Conservation (phyloP, 176 grass and related monocot species). For the Rhynchospora breviuscula region DNA sequence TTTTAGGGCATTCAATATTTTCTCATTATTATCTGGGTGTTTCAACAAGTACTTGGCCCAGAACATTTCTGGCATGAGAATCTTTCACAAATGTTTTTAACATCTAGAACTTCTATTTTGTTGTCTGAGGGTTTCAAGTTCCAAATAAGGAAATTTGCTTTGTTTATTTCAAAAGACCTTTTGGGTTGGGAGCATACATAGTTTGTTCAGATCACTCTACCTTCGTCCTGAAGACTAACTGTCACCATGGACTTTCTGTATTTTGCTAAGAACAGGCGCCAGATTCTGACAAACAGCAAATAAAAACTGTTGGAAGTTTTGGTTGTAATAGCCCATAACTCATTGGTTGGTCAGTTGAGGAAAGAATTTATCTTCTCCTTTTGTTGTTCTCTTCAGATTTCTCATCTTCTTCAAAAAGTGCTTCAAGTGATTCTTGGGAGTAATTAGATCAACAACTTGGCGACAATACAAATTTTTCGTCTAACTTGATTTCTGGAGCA, state of each 20-base stretch:
- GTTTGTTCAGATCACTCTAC: not conserved
- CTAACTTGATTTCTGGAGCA: constrained; percentile 16
- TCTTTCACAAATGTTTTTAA: not conserved
- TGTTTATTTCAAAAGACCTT: not conserved
- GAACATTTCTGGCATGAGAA: not conserved
- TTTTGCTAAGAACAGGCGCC: not conserved
- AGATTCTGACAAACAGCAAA: not conserved
- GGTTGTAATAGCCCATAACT: not conserved
- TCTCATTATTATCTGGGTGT: not conserved
- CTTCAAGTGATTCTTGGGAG: constrained; percentile 31
- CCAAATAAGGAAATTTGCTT: not conserved
- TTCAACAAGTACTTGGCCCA: not conserved
- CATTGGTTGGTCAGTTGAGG: not conserved
- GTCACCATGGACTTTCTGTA: not conserved
- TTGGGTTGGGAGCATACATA: not conserved
- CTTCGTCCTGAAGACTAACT: not conserved
- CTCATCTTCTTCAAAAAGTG: constrained; percentile 27
- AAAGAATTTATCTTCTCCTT: not conserved
- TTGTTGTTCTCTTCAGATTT: constrained; percentile 15
- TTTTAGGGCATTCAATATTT: not conserved
- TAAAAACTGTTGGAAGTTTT: not conserved
- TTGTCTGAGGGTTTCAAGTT: not conserved
- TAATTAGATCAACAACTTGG: constrained; percentile 16
- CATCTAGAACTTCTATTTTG: not conserved
- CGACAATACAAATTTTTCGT: constrained; percentile 13